Percentiles rank a stretch among this genome's conserved stretches.
These are phyloP conservation scores for Stygiomarasmius scandens DNA, from an alignment of 1,284 basidiomycete species.

Conservation along the genomic window DNA sequence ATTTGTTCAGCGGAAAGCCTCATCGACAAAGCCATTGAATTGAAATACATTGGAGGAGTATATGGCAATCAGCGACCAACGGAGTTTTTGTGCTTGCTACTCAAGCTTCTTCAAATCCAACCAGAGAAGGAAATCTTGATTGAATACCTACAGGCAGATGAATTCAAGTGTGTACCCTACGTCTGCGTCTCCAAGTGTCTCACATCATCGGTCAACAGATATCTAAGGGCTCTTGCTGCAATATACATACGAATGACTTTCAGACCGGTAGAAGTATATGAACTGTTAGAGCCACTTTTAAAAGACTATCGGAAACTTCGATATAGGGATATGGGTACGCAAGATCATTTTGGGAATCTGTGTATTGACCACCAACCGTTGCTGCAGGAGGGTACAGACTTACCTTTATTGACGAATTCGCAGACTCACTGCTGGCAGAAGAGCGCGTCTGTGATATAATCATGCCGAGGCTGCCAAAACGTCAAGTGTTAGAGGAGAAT, in stretches of 20 bases:
- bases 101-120: slow-evolving; percentile 96
- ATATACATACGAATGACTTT: slow-evolving; percentile 97
- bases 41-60: slow-evolving; percentile 88
- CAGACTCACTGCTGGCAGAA: slow-evolving; percentile 83
- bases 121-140: slow-evolving; percentile 95
- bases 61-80: slow-evolving; percentile 93
- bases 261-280: slow-evolving; percentile 86
- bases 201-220: slow-evolving; percentile 50
- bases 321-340: slow-evolving; percentile 75
- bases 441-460: slow-evolving; percentile 98
- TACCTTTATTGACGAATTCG: slow-evolving; percentile 91
- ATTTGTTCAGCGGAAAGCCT: slow-evolving; percentile 77
- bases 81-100: slow-evolving; percentile 86
- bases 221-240: slow-evolving; percentile 90
- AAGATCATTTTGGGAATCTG: background rate
- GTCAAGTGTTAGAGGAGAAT: slow-evolving; percentile 88
- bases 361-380: slow-evolving; percentile 6
- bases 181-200: background rate
- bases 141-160: slow-evolving; percentile 93
- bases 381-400: slow-evolving; percentile 76
- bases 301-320: slow-evolving; percentile 94
- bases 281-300: slow-evolving; percentile 90
- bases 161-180: slow-evolving; percentile 85
- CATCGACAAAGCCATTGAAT: slow-evolving; percentile 89
- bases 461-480: slow-evolving; percentile 85